Base-by-base conservation (phyloP, 163 green algal genomes). In the Scenedesmus sp. region DNA sequence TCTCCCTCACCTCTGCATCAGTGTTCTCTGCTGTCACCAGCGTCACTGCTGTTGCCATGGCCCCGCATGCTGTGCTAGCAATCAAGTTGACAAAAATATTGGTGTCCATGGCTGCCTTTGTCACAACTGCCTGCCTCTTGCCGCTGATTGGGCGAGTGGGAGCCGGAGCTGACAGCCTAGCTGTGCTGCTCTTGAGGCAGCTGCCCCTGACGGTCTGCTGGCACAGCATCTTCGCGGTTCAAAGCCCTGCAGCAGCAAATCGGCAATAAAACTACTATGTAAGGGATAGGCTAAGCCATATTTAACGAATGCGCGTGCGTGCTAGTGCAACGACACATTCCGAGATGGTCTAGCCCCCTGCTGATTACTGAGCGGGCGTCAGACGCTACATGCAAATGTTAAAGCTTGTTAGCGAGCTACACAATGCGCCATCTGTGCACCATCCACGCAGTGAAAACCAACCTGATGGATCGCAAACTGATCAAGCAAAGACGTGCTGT, bases 61-160 rank as follows among this genome's bases (percentile, higher is more conserved):
- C 91, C 84, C 87, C 90, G 53, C 84, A 91, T 6, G 92, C 82
- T 24, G 84, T 81, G 51, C 65, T 92, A 83, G 85, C 85, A 16
- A 96, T 49, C n/a, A 96, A 65, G 76, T 97, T 94, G 46, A 97
- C n/a, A 35, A 95, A 92, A 42, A 97, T 78, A 90, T 97, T 97
- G 73, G 94, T 93, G 86, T 96, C 93, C 65, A 90, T 70, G 40
- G 44, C 82, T 30, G 89, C 82, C 26, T 72, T 37, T 22, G 82
- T 78, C 35, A 84, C 65, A 2, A 92, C 82, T 44, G 70, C 85
- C 13, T 33, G 22, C 42, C 68, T n/a, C 43, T n/a, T 76, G 81
- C 24, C 49, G 40, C 35, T 81, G 37, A 42, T 56, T 24, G 83
- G 37, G 26, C 83, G 56, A 22, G 30, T n/a, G 18, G 68, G 37